Conservation (phyloP, 169 alveolate species). For the Babesia bovis region DNA sequence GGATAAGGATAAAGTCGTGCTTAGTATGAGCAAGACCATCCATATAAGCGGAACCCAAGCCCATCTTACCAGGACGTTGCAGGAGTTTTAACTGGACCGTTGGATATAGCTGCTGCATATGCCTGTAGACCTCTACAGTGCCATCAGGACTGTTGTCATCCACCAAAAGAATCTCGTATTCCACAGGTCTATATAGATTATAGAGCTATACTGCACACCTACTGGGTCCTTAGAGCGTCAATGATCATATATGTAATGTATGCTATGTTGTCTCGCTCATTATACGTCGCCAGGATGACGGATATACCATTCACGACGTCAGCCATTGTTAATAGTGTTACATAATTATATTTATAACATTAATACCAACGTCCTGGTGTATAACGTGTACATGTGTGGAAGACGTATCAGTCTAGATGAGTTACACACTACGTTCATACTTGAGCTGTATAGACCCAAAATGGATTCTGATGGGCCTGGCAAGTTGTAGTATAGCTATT, state of each 20-base stretch:
- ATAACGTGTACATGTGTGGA: too few species aligned
- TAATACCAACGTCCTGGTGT: too few species aligned
- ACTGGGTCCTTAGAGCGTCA: conserved; percentile 82
- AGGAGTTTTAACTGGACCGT: conserved; percentile 81
- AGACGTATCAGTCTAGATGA: too few species aligned
- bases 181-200: conserved; percentile 64
- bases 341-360: too few species aligned
- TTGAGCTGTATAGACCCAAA: too few species aligned
- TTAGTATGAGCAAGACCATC: conserved; percentile 90
- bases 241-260: conserved; percentile 84
- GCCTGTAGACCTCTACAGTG: conserved; percentile 86
- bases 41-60: conserved; percentile 95
- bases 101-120: conserved; percentile 85
- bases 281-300: conserved; percentile 92
- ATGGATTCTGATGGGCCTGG: neutral
- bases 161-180: conserved; percentile 90
- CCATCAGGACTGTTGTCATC: conserved; percentile 96
- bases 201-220: neutral
- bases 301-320: conserved; percentile 39
- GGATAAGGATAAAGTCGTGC: conserved; percentile 90
- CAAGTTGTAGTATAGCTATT: neutral
- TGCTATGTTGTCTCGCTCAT: conserved; percentile 94
- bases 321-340: conserved; percentile 5
- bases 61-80: conserved; percentile 91
- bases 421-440: too few species aligned